phyloP scores from a whole-genome alignment of 129 eudicot species.

The Flaveria ramosissima region DNA sequence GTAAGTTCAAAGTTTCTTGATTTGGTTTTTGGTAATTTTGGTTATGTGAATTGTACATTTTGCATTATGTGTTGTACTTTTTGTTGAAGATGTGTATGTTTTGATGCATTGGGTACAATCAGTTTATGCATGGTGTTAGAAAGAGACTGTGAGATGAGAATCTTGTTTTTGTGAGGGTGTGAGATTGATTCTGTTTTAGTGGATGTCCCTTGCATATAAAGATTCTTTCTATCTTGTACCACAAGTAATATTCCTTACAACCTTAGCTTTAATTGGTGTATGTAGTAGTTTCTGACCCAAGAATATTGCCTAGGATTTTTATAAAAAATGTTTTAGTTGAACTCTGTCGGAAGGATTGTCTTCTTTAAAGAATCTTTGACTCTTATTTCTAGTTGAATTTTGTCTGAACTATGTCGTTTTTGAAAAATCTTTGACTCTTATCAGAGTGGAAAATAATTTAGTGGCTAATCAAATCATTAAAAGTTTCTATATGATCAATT shows the following conservation, averaged over 20 bases:
- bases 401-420: too few species aligned
- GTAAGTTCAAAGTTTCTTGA: constrained; percentile 42
- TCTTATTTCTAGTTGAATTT: too few species aligned
- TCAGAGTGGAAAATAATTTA: too few species aligned
- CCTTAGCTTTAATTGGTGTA: constrained; percentile 14
- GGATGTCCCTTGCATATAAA: constrained; percentile 25
- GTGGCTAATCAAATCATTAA: too few species aligned
- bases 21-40: not conserved
- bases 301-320: constrained; percentile 11
- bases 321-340: not conserved
- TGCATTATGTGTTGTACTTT: constrained; percentile 5
- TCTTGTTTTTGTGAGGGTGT: constrained; percentile 21
- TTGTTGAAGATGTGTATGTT: constrained; percentile 2
- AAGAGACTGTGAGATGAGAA: constrained; percentile 16
- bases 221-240: constrained; percentile 34
- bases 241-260: constrained; percentile 24
- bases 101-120: constrained; percentile 22
- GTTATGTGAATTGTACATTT: not conserved
- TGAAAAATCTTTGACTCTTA: too few species aligned
- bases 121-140: constrained; percentile 9
- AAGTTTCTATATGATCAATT: too few species aligned
- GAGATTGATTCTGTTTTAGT: constrained; percentile 31
- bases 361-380: too few species aligned
- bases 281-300: constrained; percentile 6
- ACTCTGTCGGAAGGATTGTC: too few species aligned